Conservation (phyloP, 75 land plant genomes). For the Cryptomeria japonica region DNA sequence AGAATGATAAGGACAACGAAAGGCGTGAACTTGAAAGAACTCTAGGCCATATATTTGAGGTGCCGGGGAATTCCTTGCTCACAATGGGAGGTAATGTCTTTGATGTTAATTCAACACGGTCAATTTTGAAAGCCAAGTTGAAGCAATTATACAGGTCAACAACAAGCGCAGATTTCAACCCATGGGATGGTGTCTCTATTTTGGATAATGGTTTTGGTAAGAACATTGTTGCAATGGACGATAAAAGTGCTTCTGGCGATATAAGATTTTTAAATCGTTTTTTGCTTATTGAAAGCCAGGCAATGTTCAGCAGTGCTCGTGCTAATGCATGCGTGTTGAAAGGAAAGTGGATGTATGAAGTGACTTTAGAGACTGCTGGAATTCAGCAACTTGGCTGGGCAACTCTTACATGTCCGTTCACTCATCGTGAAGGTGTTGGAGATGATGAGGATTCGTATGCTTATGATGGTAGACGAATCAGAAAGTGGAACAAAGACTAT, state of each 20-base stretch:
- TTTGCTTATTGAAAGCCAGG: slow-evolving; percentile 72
- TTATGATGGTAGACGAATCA: slow-evolving; percentile 85
- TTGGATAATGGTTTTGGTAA: slow-evolving; percentile 21
- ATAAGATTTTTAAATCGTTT: slow-evolving; percentile 36
- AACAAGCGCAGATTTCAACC: not conserved
- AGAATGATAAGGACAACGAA: slow-evolving; percentile 27
- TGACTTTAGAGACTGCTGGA: slow-evolving; percentile 82
- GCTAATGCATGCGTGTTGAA: slow-evolving; percentile 79
- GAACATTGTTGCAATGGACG: slow-evolving; percentile 49
- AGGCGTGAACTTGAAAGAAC: slow-evolving; percentile 65
- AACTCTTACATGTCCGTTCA: slow-evolving; percentile 77
- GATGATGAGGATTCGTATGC: slow-evolving; percentile 96
- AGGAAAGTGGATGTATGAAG: slow-evolving; percentile 99
- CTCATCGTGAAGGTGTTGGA: slow-evolving; percentile 89
- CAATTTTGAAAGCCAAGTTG: slow-evolving; percentile 27
- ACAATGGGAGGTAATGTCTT: slow-evolving; percentile 15
- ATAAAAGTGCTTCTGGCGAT: slow-evolving; percentile 68
- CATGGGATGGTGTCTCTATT: slow-evolving; percentile 56
- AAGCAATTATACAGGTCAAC: not conserved
- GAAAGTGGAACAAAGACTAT: slow-evolving; percentile 75
- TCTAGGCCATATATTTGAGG: slow-evolving; percentile 67
- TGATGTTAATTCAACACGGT: slow-evolving; percentile 23
- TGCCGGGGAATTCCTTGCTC: slow-evolving; percentile 36
- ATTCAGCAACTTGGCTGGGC: slow-evolving; percentile 98
- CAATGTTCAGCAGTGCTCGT: slow-evolving; percentile 85